phyloP scores from a whole-genome alignment of 1,284 basidiomycete genomes.

The Cryptococcus sp. region DNA sequence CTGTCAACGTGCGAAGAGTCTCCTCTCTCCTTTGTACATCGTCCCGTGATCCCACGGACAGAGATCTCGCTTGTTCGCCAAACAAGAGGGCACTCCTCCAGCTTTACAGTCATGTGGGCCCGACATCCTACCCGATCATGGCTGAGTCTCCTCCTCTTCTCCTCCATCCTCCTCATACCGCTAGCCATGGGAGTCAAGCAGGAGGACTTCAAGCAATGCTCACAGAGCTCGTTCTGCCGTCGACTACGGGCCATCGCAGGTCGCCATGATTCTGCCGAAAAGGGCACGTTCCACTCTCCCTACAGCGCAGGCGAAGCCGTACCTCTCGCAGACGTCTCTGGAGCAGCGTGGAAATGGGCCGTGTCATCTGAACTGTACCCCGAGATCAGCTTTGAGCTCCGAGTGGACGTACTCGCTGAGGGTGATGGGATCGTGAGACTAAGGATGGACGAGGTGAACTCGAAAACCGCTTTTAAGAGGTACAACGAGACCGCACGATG shows the following conservation, averaged over 20 bases:
- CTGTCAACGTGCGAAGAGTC: too few species aligned
- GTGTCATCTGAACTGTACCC: conserved; percentile 81
- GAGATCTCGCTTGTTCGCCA: too few species aligned
- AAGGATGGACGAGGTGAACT: conserved; percentile 79
- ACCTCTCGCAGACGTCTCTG: conserved; percentile 46
- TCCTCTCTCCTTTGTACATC: too few species aligned
- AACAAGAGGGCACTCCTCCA: too few species aligned
- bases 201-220: conserved; percentile 88
- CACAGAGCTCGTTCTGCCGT: conserved; percentile 86
- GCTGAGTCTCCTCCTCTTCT: background rate
- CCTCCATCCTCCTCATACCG: conserved; percentile 9
- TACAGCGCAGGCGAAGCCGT: conserved; percentile 68
- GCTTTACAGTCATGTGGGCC: too few species aligned
- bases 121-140: too few species aligned
- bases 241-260: conserved; percentile 77
- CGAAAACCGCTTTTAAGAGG: conserved; percentile 64
- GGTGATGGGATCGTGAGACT: conserved; percentile 78
- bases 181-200: conserved; percentile 48
- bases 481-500: conserved; percentile 88
- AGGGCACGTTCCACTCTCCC: conserved; percentile 71
- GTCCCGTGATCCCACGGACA: too few species aligned
- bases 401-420: conserved; percentile 71
- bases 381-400: conserved; percentile 73
- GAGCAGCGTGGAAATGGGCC: conserved; percentile 59
- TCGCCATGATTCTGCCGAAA: conserved; percentile 62